These are phyloP conservation scores for Hypoxylon trugodes DNA, from an alignment of 495 filamentous ascomycete species.

Conservation along the genomic window DNA sequence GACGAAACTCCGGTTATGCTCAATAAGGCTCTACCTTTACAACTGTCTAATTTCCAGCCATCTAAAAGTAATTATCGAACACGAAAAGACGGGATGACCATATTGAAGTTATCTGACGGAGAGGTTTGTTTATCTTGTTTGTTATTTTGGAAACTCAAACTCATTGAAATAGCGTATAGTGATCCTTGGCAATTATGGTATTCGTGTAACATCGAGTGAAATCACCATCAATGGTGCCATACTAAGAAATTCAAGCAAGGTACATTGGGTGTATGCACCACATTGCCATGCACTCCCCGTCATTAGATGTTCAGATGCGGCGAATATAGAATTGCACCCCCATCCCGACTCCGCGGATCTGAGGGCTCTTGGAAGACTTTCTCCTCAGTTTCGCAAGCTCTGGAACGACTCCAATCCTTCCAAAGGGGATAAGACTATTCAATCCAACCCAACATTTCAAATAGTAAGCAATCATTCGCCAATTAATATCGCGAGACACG, in stretches of 20 bases:
- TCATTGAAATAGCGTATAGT: conserved; percentile 63
- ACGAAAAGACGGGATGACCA: conserved; percentile 45
- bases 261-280: conserved; percentile 74
- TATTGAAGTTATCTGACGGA: conserved; percentile 52
- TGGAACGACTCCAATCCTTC: conserved; percentile 65
- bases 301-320: conserved; percentile 64
- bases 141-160: conserved; percentile 4
- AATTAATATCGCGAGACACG: background rate
- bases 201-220: conserved; percentile 67
- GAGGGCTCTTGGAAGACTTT: conserved; percentile 65
- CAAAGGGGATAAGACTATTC: background rate
- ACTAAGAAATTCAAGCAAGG: conserved; percentile 59
- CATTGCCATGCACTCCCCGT: conserved; percentile 80
- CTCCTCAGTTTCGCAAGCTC: conserved; percentile 74
- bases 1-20: conserved; percentile 27
- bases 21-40: conserved; percentile 25
- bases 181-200: conserved; percentile 76
- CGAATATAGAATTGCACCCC: conserved; percentile 59
- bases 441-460: conserved; percentile 45
- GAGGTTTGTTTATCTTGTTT: conserved; percentile 48
- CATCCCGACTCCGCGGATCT: conserved; percentile 64
- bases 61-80: conserved; percentile 52
- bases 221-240: conserved; percentile 74
- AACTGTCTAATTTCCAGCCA: conserved; percentile 56
- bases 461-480: conserved; percentile 45